Conservation (phyloP, 2,329 filamentous ascomycete genomes). For the Xylariaceae sp. region DNA sequence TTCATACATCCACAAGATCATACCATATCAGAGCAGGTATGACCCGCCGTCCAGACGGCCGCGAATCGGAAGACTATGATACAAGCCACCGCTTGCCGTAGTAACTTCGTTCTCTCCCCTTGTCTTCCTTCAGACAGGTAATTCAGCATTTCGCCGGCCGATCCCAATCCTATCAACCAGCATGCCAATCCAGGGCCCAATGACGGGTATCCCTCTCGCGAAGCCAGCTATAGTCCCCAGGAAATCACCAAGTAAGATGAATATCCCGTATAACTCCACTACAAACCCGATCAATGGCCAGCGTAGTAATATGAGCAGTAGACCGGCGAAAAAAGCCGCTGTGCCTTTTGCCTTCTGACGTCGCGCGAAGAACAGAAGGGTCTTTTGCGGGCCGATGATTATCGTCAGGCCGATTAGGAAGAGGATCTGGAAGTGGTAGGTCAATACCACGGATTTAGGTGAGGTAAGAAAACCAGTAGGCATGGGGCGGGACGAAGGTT, state of each 20-base stretch:
- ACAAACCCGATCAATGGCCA: constrained; percentile 91
- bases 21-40: not conserved
- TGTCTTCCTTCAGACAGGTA: constrained; percentile 60
- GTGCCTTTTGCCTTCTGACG: constrained; percentile 91
- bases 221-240: constrained; percentile 88
- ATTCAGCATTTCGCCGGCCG: constrained; percentile 65
- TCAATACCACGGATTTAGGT: not conserved
- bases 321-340: constrained; percentile 78
- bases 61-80: constrained; percentile 3
- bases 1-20: constrained; percentile 9
- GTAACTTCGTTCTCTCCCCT: not conserved
- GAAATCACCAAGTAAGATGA: constrained; percentile 94
- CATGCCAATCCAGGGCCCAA: constrained; percentile 80
- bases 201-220: constrained; percentile 74
- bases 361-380: constrained; percentile 88
- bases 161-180: constrained; percentile 68
- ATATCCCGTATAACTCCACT: constrained; percentile 88
- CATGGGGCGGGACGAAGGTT: not conserved
- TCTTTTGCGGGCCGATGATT: constrained; percentile 90
- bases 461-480: not conserved
- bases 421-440: constrained; percentile 64
- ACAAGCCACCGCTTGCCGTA: not conserved
- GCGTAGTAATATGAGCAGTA: constrained; percentile 78
- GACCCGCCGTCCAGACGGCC: constrained; percentile 1
- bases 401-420: constrained; percentile 95